Evolutionary conservation across 768 basidiomycete genomes (phyloP).

Genomic region (Mycena metata): DNA sequence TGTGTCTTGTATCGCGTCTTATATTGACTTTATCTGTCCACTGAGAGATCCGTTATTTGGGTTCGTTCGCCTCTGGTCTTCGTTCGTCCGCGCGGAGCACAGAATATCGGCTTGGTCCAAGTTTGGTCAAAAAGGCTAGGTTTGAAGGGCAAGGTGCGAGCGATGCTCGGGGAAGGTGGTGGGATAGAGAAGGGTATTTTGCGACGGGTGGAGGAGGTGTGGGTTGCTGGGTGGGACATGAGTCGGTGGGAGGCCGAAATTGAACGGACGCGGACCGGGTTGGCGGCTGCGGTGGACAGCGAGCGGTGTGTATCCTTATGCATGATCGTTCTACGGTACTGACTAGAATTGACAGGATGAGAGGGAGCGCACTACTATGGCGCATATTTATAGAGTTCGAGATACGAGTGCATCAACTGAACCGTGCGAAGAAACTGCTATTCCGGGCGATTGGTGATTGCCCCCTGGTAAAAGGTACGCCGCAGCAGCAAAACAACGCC

Average conservation of each 20-base stretch:
- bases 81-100: too few relatives aligned
- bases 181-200: slow-evolving; percentile 67
- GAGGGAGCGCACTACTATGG: slow-evolving; percentile 78
- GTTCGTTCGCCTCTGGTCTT: too few relatives aligned
- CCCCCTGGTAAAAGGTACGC: slow-evolving; percentile 78
- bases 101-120: too few relatives aligned
- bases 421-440: slow-evolving; percentile 78
- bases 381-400: slow-evolving; percentile 83
- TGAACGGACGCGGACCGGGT: slow-evolving; percentile 76
- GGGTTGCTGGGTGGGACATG: slow-evolving; percentile 85
- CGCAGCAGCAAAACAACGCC: slow-evolving; percentile 14
- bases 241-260: slow-evolving; percentile 78
- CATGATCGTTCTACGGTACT: slow-evolving; percentile 16
- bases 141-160: slow-evolving; percentile 78
- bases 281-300: slow-evolving; percentile 72
- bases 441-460: slow-evolving; percentile 83
- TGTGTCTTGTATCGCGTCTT: too few relatives aligned
- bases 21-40: too few relatives aligned
- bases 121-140: too few relatives aligned
- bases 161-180: slow-evolving; percentile 65
- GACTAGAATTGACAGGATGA: slow-evolving; percentile 62
- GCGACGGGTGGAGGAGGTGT: slow-evolving; percentile 76
- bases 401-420: slow-evolving; percentile 69
- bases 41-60: too few relatives aligned
- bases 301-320: slow-evolving; percentile 66